Percentiles rank a stretch among this genome's conserved stretches.
Conservation (phyloP, 2,329 filamentous ascomycete genomes). For the Penicillium glabrum region DNA sequence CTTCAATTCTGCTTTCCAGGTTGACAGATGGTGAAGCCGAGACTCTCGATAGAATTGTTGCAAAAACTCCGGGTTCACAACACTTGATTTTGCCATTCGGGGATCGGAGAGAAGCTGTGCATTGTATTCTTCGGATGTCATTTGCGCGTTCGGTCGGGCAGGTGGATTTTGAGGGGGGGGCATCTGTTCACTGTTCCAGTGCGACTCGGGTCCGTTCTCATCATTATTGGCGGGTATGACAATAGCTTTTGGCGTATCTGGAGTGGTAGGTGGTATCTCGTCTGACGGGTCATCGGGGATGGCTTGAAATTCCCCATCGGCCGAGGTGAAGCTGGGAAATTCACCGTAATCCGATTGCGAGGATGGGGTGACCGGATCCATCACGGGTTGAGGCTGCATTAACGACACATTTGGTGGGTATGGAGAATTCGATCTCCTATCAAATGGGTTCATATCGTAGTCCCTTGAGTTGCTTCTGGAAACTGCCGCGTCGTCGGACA, state of each 20-base stretch:
- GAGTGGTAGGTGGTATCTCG: not conserved
- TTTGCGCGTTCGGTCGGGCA: constrained; percentile 37
- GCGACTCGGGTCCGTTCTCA: not conserved
- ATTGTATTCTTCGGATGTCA: constrained; percentile 94
- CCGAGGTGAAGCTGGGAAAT: constrained; percentile 33
- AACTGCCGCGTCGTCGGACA: not conserved
- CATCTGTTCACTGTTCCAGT: not conserved
- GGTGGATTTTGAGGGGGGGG: constrained; percentile 22
- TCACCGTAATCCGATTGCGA: constrained; percentile 45
- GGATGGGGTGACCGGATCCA: not conserved
- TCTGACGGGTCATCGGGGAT: not conserved
- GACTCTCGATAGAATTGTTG: constrained; percentile 96
- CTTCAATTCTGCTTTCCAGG: constrained; percentile 95
- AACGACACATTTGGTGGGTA: not conserved
- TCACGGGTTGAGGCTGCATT: not conserved
- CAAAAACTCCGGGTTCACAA: constrained; percentile 88
- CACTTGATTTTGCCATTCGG: constrained; percentile 81
- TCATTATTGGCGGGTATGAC: not conserved
- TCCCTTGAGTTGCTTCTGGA: not conserved
- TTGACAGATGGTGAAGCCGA: constrained; percentile 88
- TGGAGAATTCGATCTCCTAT: not conserved
- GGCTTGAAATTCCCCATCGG: constrained; percentile 14
- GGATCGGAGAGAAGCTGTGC: constrained; percentile 80
- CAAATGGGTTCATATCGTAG: not conserved
- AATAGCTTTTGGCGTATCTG: not conserved